Evolutionary conservation across 805 yeast species (phyloP), one percentile per base, ranked within the genome.

Genomic region (Wickerhamomyces chambardii): DNA sequence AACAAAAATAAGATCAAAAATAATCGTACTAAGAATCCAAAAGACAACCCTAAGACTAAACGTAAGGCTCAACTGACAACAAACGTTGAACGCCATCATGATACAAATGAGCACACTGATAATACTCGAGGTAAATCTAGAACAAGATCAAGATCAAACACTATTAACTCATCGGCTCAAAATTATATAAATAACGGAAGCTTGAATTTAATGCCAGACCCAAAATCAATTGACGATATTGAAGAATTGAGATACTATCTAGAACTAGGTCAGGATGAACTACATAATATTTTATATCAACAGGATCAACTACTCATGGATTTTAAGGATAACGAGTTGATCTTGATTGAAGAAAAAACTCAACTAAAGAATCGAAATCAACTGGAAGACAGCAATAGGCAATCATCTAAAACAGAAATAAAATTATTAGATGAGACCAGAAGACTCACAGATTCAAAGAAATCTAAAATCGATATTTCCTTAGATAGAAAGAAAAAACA

Each of bases 221-320:
- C 44, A 33, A 45, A 29, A 41, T 43, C 33, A 22, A 43, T 63
- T 51, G 39, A 55, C 50, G 68, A 66, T 45, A 61, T 65, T 28
- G 67, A 61, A 38, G 70, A 65, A 40, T 42, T 67, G 27, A 58
- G 67, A 38, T 64, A 58, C 38, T 46, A 60, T 29, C 45, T 66
- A 17, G 71, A 65, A 42, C 48, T 60, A 6, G 64, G 66, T 2
- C 59, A 66, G 30, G 69, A 63, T 19, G 69, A 65, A 21, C 53
- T 64, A 14, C 57, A 60, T 32, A 44, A 56, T 8, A 46, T 63
- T 15, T 40, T 60, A 39, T 50, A 46, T 18, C 60, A 64, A 15
- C 58, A 56, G 36, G 43, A 45, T 26, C 59, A 56, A 27, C 43
- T 55, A 0, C 50, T 54, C 22, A n/a, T 35, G 6, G 70, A 66